A percentile compares a stretch with the other conserved stretches of the same genome.
Evolutionary conservation across 345 rosid species (phyloP).

Genomic region (Gossypium arboreum): DNA sequence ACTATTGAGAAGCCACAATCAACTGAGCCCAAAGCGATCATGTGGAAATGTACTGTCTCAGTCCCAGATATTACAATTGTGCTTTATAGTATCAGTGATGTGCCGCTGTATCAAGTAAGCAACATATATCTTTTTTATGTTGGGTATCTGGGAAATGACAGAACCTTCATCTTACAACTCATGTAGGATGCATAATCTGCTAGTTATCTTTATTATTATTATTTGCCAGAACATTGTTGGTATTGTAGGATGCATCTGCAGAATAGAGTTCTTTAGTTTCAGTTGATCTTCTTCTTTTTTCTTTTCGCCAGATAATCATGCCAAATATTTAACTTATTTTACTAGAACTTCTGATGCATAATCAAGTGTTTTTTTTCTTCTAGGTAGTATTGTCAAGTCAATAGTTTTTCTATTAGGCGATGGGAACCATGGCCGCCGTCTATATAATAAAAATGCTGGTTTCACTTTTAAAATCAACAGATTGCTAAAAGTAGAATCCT

Average conservation of each 20-base stretch:
- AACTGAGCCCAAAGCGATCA: constrained; percentile 49
- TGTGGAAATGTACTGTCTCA: constrained; percentile 91
- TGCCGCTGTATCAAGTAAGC: constrained; percentile 89
- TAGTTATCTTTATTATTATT: neutral
- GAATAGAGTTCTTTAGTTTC: neutral
- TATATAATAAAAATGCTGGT: constrained; percentile 35
- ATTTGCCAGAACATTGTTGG: constrained; percentile 12
- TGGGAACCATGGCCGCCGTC: neutral
- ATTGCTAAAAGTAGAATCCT: constrained; percentile 13
- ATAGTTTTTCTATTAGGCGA: neutral
- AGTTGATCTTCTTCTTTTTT: neutral
- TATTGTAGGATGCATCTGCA: constrained; percentile 8
- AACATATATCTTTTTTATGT: constrained; percentile 10
- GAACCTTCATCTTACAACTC: neutral
- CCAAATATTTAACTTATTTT: neutral
- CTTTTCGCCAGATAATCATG: neutral
- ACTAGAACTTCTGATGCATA: constrained; percentile 1
- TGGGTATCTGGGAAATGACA: neutral
- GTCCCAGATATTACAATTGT: constrained; percentile 91
- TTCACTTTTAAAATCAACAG: constrained; percentile 7
- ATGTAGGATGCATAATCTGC: constrained; percentile 3
- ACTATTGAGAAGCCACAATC: constrained; percentile 41
- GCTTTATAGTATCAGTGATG: constrained; percentile 52
- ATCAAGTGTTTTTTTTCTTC: neutral
- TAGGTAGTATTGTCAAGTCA: neutral